A percentile compares a stretch with the other conserved stretches of the same genome.
Evolutionary conservation across 129 eudicot species (phyloP).

Genomic region (Daucus carota): DNA sequence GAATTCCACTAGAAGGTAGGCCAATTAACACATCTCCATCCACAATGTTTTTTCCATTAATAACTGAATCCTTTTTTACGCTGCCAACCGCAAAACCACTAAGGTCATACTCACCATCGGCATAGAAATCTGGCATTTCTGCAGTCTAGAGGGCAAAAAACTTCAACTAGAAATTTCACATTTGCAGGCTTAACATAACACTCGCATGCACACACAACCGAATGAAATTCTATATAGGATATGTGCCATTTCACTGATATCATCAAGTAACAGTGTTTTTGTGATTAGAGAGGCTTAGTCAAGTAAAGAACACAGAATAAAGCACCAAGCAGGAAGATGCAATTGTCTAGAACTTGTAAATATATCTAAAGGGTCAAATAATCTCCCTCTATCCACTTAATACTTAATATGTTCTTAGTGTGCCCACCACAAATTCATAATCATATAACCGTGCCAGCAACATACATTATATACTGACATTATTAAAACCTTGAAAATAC

Average conservation of each 20-base stretch:
- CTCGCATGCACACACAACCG: not conserved
- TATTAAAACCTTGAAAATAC: not conserved
- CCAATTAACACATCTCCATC: constrained; percentile 75
- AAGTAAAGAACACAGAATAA: not conserved
- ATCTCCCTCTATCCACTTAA: not conserved
- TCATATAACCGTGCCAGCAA: not conserved
- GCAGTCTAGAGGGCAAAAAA: constrained; percentile 63
- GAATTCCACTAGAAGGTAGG: constrained; percentile 79
- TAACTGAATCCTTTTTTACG: constrained; percentile 68
- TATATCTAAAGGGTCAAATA: not conserved
- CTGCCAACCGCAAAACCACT: constrained; percentile 93
- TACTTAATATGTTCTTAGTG: not conserved
- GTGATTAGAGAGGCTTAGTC: not conserved
- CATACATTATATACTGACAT: not conserved
- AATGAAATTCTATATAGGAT: not conserved
- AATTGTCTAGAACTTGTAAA: not conserved
- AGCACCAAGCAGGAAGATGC: not conserved
- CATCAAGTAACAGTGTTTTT: not conserved
- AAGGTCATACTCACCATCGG: constrained; percentile 82
- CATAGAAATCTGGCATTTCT: constrained; percentile 94
- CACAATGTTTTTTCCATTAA: constrained; percentile 62
- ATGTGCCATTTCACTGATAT: not conserved
- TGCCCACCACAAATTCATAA: not conserved
- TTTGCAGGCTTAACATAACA: not conserved
- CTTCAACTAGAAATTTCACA: not conserved